Conservation (phyloP, 768 basidiomycete genomes). For the Russula vinacea region DNA sequence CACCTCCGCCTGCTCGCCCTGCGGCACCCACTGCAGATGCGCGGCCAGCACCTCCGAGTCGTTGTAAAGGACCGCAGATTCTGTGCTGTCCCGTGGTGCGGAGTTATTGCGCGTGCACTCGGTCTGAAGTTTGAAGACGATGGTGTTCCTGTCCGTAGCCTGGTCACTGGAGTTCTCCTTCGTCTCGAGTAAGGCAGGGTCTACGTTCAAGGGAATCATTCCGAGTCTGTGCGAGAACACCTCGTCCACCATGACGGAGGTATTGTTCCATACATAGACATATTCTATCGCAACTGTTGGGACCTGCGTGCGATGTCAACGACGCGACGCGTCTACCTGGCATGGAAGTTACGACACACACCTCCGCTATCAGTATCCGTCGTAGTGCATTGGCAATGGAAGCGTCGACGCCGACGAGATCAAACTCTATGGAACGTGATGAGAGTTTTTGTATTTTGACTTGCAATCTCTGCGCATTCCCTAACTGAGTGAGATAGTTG, state of each 20-base stretch:
- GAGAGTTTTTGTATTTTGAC: conserved; percentile 78
- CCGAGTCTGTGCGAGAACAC: conserved; percentile 91
- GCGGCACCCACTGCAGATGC: conserved; percentile 71
- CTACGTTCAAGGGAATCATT: conserved; percentile 82
- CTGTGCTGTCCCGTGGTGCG: conserved; percentile 46
- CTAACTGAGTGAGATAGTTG: conserved; percentile 31
- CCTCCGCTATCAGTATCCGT: conserved; percentile 92
- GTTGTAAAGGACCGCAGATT: conserved; percentile 50
- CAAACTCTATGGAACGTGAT: conserved; percentile 84
- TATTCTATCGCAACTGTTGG: conserved; percentile 89
- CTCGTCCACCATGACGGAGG: conserved; percentile 89
- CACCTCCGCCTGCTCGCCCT: conserved; percentile 72
- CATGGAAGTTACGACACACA: conserved; percentile 36
- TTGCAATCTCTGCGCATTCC: conserved; percentile 57
- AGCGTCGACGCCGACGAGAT: conserved; percentile 92
- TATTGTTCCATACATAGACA: conserved; percentile 94
- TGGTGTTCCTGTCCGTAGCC: conserved; percentile 84
- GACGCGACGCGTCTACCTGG: neutral
- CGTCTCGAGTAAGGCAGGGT: conserved; percentile 70
- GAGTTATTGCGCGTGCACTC: conserved; percentile 61
- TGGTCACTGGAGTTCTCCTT: conserved; percentile 49
- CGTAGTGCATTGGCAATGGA: conserved; percentile 94
- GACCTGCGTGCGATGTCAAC: conserved; percentile 49
- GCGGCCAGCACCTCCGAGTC: conserved; percentile 67
- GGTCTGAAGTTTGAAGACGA: conserved; percentile 76